phyloP scores from a whole-genome alignment of 768 basidiomycete species.

The Sistotremastrum suecicum region DNA sequence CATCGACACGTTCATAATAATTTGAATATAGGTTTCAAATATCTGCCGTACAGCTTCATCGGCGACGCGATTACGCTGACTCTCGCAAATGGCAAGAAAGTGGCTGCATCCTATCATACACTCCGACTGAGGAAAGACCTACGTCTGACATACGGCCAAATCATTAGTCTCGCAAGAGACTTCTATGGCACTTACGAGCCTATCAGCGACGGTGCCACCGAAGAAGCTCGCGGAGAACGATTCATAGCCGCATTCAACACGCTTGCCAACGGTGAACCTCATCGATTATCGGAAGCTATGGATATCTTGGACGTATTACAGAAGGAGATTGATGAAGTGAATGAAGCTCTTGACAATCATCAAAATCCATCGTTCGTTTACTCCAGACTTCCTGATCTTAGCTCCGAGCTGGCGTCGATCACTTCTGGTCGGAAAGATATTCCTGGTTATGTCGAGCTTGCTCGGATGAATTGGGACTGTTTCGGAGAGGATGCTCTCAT shows the following conservation, averaged over 20 bases:
- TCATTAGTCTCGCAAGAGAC: conserved; percentile 9
- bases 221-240: conserved; percentile 1
- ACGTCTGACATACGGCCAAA: conserved; percentile 8
- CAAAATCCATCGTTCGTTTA: conserved; percentile 7
- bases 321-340: conserved; percentile 6
- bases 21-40: conserved; percentile 3
- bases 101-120: conserved; percentile 4
- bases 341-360: conserved; percentile 1
- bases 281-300: conserved; percentile 5
- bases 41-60: conserved; percentile 6
- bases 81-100: conserved; percentile 3
- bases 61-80: conserved; percentile 8
- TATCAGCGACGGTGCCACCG: conserved; percentile 7
- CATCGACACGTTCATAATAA: too few relatives aligned
- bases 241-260: conserved; percentile 7
- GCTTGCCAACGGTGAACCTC: conserved; percentile 3
- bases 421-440: conserved; percentile 1
- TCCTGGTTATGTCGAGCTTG: conserved; percentile 6
- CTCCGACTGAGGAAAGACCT: conserved; percentile 7
- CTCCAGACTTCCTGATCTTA: conserved; percentile 6
- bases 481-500: conserved; percentile 1
- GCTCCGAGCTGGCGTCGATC: conserved; percentile 1
- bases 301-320: conserved; percentile 8
- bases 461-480: conserved; percentile 6
- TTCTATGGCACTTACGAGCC: conserved; percentile 8